Conservation (phyloP, 192 early-diverging fungal species). For the Umbelopsis ramanniana region DNA sequence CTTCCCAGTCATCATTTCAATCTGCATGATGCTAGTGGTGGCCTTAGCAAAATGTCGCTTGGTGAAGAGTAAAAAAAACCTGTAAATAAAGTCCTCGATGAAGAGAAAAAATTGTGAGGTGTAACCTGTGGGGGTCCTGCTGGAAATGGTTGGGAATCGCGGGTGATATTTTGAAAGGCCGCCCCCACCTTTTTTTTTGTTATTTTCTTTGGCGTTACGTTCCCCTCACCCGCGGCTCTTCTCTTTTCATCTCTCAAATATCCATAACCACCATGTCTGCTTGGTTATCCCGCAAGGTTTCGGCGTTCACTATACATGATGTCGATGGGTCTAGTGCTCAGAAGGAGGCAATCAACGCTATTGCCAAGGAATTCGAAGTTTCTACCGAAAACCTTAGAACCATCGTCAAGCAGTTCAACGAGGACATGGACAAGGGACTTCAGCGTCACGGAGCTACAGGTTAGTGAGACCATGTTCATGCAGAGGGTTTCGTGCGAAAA, state of each 20-base stretch:
- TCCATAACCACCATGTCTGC: constrained; percentile 12
- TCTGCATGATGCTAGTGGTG: constrained; percentile 39
- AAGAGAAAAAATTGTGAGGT: background rate
- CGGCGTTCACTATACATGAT: constrained; percentile 15
- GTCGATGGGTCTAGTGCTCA: constrained; percentile 7
- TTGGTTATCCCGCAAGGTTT: constrained; percentile 17
- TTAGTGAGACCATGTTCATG: constrained; percentile 8
- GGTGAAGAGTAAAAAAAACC: constrained; percentile 24
- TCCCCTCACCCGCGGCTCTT: background rate
- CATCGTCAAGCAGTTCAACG: constrained; percentile 36
- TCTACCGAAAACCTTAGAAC: constrained; percentile 26
- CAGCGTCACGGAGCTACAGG: constrained; percentile 36
- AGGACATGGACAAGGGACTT: constrained; percentile 41
- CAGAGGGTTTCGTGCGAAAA: background rate
- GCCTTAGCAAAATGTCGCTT: constrained; percentile 37
- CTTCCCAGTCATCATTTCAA: constrained; percentile 24
- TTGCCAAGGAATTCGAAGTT: constrained; percentile 28
- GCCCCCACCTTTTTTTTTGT: background rate
- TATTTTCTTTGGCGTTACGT: background rate
- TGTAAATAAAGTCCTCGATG: background rate
- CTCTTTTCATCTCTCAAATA: background rate
- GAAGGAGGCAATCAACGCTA: constrained; percentile 15
- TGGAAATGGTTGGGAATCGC: constrained; percentile 15
- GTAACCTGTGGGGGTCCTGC: background rate
- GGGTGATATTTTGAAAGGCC: constrained; percentile 2